Evolutionary conservation across 306 rosid species (phyloP).

Genomic region (Pterocarpus macrocarpus): DNA sequence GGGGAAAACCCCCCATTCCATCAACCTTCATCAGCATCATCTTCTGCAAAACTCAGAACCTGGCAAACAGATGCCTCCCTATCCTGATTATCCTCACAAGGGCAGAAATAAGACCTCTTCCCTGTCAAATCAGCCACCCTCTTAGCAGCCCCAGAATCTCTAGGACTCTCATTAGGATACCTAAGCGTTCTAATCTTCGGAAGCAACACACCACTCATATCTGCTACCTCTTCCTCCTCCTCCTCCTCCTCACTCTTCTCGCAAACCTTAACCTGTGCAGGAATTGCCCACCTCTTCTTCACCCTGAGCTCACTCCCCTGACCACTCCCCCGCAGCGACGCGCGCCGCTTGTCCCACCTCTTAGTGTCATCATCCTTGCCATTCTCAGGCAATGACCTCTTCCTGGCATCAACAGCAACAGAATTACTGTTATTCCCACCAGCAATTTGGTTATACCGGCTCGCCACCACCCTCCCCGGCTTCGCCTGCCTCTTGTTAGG

Average conservation of each 20-base stretch:
- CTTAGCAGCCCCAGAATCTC: slow-evolving; percentile 90
- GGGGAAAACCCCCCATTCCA: neutral
- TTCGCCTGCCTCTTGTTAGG: slow-evolving; percentile 54
- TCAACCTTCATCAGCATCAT: slow-evolving; percentile 37
- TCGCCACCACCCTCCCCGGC: slow-evolving; percentile 81
- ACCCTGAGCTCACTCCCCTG: slow-evolving; percentile 29
- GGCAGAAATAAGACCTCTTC: slow-evolving; percentile 59
- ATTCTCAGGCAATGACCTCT: slow-evolving; percentile 78
- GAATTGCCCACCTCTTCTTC: slow-evolving; percentile 79
- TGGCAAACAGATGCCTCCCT: slow-evolving; percentile 59
- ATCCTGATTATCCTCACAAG: slow-evolving; percentile 41
- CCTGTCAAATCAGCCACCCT: slow-evolving; percentile 73
- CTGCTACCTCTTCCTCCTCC: slow-evolving; percentile 17
- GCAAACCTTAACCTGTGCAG: slow-evolving; percentile 52
- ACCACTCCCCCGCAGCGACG: neutral
- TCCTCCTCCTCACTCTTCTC: slow-evolving; percentile 44
- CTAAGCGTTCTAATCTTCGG: slow-evolving; percentile 69
- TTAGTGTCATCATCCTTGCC: slow-evolving; percentile 50
- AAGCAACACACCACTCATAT: slow-evolving; percentile 49
- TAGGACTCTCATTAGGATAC: slow-evolving; percentile 63
- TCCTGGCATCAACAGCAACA: slow-evolving; percentile 59
- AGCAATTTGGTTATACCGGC: slow-evolving; percentile 68
- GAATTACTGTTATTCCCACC: slow-evolving; percentile 24
- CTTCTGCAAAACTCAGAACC: slow-evolving; percentile 70
- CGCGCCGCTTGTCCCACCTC: slow-evolving; percentile 59